Evolutionary conservation across 1,284 basidiomycete genomes (phyloP).

Genomic region (Sphagnurus paluster): DNA sequence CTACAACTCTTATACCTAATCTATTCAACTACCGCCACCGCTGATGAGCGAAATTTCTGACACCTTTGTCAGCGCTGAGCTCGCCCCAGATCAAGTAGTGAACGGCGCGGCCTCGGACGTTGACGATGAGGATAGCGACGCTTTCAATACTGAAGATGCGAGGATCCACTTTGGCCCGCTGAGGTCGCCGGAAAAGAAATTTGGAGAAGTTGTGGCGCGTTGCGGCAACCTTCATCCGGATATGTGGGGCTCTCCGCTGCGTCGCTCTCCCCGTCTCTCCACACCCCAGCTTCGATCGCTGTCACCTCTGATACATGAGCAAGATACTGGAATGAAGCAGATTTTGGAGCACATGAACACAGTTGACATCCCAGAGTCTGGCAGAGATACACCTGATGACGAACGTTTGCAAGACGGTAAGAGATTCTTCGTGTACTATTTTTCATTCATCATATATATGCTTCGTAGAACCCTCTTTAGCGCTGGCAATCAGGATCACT

Average conservation of each 20-base stretch:
- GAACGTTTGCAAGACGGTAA: slow-evolving; percentile 45
- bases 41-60: slow-evolving; percentile 2
- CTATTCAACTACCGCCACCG: not conserved
- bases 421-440: slow-evolving; percentile 18
- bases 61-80: not conserved
- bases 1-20: slow-evolving; percentile 1
- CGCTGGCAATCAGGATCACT: slow-evolving; percentile 60
- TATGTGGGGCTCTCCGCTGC: slow-evolving; percentile 34
- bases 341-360: slow-evolving; percentile 31
- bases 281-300: slow-evolving; percentile 31
- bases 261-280: slow-evolving; percentile 53
- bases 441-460: slow-evolving; percentile 7
- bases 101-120: slow-evolving; percentile 21
- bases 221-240: slow-evolving; percentile 27
- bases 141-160: slow-evolving; percentile 36
- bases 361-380: slow-evolving; percentile 25
- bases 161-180: slow-evolving; percentile 54
- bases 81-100: slow-evolving; percentile 16
- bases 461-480: slow-evolving; percentile 60
- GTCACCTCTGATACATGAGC: slow-evolving; percentile 10
- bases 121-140: slow-evolving; percentile 38
- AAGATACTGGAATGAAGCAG: slow-evolving; percentile 16
- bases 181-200: slow-evolving; percentile 56
- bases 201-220: slow-evolving; percentile 33
- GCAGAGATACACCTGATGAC: slow-evolving; percentile 46